Base-by-base conservation (phyloP, 257 asterid species). In the Scutellaria minor region DNA sequence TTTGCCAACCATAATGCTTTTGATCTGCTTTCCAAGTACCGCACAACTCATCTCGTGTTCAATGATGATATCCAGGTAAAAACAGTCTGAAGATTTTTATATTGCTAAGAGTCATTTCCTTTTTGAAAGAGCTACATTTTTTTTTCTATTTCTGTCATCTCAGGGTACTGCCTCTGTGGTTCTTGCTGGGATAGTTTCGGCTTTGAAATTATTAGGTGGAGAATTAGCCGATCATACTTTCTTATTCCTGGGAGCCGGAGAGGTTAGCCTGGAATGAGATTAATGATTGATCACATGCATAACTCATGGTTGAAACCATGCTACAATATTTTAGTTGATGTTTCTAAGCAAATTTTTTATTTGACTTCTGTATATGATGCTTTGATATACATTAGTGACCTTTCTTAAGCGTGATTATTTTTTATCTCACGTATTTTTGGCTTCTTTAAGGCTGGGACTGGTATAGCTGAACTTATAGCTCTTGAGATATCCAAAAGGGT, bases 171-270 rank as follows among this genome's bases (percentile, higher is more conserved):
- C 98, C 66, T 83, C 98, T 18, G 97, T 90, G 64, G 98, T 93
- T 74, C 87, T 93, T 62, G 87, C 97, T 39, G 97, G 97, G 72
- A 87, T 93, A 48, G 79, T 93, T 50, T 81, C 98, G 9, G 83
- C 96, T 71, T 85, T 88, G 71, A 88, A 77, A 78, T 18, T 87
- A 76, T 47, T 90, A 5, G 93, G 97, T 42, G 95, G 96, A 71
- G 79, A 87, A 42, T 82, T 93, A 78, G 81, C 87, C 6, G 98
- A 93, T 78, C 97, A 93, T 18, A 93, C 89, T 52, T 93, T 90
- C 96, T 84, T 93, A 73, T 93, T 93, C 87, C 81, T 90, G 72
- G 98, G 98, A n/a, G 98, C 98, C 41, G 98, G 98, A 77, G 98
- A 90, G 98, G 98, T 92, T 50, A 47, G 80, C 54, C 44, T 55